Conservation (phyloP, 441 rosid species). For the Breynia disticha region DNA sequence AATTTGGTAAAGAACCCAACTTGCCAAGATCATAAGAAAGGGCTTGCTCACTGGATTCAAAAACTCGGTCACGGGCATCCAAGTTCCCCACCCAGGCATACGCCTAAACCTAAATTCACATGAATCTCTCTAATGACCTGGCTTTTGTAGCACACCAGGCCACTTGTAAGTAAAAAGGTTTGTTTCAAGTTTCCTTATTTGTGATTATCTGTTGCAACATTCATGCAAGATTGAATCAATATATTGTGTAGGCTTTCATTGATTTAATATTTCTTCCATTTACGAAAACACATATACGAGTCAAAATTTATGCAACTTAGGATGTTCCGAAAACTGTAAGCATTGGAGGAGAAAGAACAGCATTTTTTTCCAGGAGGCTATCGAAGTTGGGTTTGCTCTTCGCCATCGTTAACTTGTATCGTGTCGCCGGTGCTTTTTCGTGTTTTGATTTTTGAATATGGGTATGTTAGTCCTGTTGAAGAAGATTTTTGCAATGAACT, state of each 20-base stretch:
- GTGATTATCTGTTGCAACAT: slow-evolving; percentile 17
- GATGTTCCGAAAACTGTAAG: too few relatives aligned
- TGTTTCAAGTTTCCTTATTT: slow-evolving; percentile 20
- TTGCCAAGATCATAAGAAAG: slow-evolving; percentile 70
- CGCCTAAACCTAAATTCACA: slow-evolving; percentile 60
- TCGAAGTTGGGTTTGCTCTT: too few relatives aligned
- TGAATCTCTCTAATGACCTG: slow-evolving; percentile 21
- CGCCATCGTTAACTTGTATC: too few relatives aligned
- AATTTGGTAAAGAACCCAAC: slow-evolving; percentile 31
- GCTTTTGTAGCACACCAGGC: slow-evolving; percentile 30
- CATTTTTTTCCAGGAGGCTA: too few relatives aligned
- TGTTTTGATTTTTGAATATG: too few relatives aligned
- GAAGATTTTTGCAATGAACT: too few relatives aligned
- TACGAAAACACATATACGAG: slow-evolving; percentile 10
- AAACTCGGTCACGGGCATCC: slow-evolving; percentile 65
- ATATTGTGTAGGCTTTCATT: slow-evolving; percentile 15
- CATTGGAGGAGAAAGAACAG: too few relatives aligned
- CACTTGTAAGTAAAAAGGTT: slow-evolving; percentile 31
- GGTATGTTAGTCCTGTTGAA: too few relatives aligned
- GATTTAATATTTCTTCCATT: slow-evolving; percentile 7
- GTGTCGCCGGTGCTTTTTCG: too few relatives aligned
- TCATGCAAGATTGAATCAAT: slow-evolving; percentile 21
- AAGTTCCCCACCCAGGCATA: slow-evolving; percentile 22
- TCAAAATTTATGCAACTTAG: neutral
- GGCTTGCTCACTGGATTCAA: slow-evolving; percentile 73